Evolutionary conservation across 2,329 filamentous ascomycete species (phyloP).

Genomic region (Graphilbum fragrans): DNA sequence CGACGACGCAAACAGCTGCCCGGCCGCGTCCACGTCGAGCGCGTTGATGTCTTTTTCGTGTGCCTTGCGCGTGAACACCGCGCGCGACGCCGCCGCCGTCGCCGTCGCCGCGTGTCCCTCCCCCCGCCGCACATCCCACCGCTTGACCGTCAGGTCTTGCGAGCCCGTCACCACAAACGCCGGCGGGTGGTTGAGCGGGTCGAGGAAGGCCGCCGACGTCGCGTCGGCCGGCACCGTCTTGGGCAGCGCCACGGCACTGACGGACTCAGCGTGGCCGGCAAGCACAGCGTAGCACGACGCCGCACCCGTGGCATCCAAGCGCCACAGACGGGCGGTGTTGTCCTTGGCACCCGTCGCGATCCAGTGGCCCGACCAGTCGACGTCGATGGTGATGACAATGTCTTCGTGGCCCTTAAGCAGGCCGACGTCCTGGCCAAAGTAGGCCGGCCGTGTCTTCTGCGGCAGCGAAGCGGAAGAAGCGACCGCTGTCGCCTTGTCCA

Average conservation of each 20-base stretch:
- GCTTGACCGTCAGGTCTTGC: slow-evolving; percentile 90
- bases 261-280: slow-evolving; percentile 84
- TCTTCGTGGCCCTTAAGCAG: slow-evolving; percentile 84
- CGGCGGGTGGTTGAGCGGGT: slow-evolving; percentile 70
- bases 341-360: slow-evolving; percentile 93
- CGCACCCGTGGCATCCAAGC: slow-evolving; percentile 37
- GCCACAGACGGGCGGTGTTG: slow-evolving; percentile 86
- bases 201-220: slow-evolving; percentile 56
- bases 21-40: slow-evolving; percentile 64
- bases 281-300: slow-evolving; percentile 42
- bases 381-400: slow-evolving; percentile 87
- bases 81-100: slow-evolving; percentile 36
- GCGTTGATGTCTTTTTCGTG: slow-evolving; percentile 99
- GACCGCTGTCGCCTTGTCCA: slow-evolving; percentile 15
- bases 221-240: slow-evolving; percentile 49
- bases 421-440: slow-evolving; percentile 83
- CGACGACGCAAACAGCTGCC: slow-evolving; percentile 82
- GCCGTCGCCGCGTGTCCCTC: slow-evolving; percentile 25
- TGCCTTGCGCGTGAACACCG: slow-evolving; percentile 80
- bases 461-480: neutral
- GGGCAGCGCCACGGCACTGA: slow-evolving; percentile 80
- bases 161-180: slow-evolving; percentile 82
- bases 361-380: slow-evolving; percentile 97
- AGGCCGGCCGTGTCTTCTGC: slow-evolving; percentile 25
- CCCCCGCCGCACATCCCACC: slow-evolving; percentile 66